phyloP scores from a whole-genome alignment of 176 grass and related monocot genomes.

The Sorghum bicolor region Sorghum_bicolor_NCBIv3 NC_012878.2:5321001-5321500 shows the following conservation, averaged over 20 bases:
- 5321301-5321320: neutral
- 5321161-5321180: neutral
- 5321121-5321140: neutral
- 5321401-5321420: neutral
- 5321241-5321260: neutral
- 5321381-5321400: neutral
- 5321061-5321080: neutral
- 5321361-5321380: neutral
- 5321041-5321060: neutral
- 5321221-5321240: neutral
- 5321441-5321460: conserved; percentile 79
- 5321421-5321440: conserved; percentile 60
- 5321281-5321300: neutral
- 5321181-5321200: neutral
- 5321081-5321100: neutral
- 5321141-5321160: too few species aligned
- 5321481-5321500: conserved; percentile 96
- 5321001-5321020: neutral
- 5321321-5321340: neutral
- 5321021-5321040: neutral
- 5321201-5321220: neutral
- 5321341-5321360: neutral
- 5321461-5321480: conserved; percentile 84
- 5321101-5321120: neutral
- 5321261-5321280: neutral